These are phyloP conservation scores for Chrysochromulina parva DNA, from an alignment of 78 protist species.

Conservation along the genomic window DNA sequence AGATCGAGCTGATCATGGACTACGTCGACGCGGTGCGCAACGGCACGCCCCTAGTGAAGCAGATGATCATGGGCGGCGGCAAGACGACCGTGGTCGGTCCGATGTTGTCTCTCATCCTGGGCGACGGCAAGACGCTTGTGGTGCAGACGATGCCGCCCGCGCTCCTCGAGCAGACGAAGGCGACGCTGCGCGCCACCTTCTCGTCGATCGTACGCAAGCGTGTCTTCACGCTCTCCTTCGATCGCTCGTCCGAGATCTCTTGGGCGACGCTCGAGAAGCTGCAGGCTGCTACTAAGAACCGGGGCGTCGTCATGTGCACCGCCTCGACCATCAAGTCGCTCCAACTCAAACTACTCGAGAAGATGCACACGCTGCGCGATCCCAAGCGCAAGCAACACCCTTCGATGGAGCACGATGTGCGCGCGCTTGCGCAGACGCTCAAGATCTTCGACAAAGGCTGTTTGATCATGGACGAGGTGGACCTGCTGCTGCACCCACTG, in stretches of 20 bases:
- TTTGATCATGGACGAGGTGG: conserved; percentile 65
- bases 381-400: neutral
- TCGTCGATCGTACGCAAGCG: conserved; percentile 52
- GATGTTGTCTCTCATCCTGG: conserved; percentile 66
- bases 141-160: conserved; percentile 59
- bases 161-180: conserved; percentile 28
- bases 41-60: conserved; percentile 36
- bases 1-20: conserved; percentile 46
- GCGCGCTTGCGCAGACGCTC: neutral
- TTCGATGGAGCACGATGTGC: neutral
- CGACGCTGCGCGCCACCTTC: conserved; percentile 48
- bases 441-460: neutral
- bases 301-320: conserved; percentile 39
- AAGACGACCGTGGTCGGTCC: conserved; percentile 76
- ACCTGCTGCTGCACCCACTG: conserved; percentile 75
- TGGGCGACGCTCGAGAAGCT: neutral
- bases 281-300: neutral
- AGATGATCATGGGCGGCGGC: conserved; percentile 74
- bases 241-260: conserved; percentile 34
- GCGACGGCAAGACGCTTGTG: conserved; percentile 65
- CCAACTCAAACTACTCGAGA: neutral
- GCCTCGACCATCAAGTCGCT: conserved; percentile 52
- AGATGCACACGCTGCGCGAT: conserved; percentile 37
- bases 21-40: neutral
- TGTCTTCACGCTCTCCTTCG: conserved; percentile 61